Base-by-base conservation (phyloP, 2,329 filamentous ascomycete species). In the Venturia carpophila region DNA sequence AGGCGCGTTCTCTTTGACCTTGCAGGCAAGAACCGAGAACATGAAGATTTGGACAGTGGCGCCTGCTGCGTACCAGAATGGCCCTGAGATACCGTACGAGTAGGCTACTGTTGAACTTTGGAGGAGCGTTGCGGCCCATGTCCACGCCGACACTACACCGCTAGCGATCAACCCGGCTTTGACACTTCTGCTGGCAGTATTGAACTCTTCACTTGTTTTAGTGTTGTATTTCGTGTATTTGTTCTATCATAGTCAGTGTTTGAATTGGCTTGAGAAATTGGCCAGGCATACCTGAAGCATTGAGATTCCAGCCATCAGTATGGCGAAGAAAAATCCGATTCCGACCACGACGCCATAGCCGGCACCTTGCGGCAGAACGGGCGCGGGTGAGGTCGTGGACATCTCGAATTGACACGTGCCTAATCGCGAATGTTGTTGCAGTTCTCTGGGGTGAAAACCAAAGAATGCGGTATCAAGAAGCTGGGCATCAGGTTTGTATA, bases 171-270 rank as follows among this genome's bases (percentile, higher is more conserved):
- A 2, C 4, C 79, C 79, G 0, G 79, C 76, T 63, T 78, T 78
- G 47, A 79, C 75, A 47, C 71, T 74, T 49, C 76, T 72, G 5
- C 75, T 78, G 0, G 79, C 79, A 0, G 79, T 80, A 69, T 78
- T 79, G 74, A 80, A 81, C 67, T 80, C 77, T 67, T 82, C 79
- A 41, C 41, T 37, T 30, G 49, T 21, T 37, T 49, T 47, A 10
- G 62, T 52, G 21, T 62, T 34, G n/a, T 62, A 58, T 34, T 27
- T 27, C 11, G 52, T 58, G 30, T 62, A 62, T 62, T 62, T 62
- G 17, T 2, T 80, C 64, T 9, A 74, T 75, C 0, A 79, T 82
- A 0, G 80, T 71, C 1, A 79, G 71, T 67, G 82, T 79, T 79
- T 82, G 82, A 27, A 75, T 74, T 76, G 37, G 1, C 13, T 15